Evolutionary conservation across 179 eudicot species (phyloP).

Genomic region (Vitellaria paradoxa): DNA sequence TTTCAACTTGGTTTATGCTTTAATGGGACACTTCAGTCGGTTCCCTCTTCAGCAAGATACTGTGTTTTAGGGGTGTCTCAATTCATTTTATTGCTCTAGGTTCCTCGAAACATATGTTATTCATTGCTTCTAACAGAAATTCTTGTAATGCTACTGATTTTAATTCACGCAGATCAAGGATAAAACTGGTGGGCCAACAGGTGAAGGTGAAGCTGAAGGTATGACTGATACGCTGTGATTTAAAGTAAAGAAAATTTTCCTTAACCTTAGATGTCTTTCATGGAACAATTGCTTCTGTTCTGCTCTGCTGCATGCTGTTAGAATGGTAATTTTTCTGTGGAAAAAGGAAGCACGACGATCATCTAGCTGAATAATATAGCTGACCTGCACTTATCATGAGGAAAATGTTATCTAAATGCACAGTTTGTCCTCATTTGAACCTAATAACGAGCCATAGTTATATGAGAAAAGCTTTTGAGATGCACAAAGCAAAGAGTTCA

Average conservation of each 20-base stretch:
- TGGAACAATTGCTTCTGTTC: neutral
- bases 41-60: slow-evolving; percentile 6
- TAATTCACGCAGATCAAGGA: slow-evolving; percentile 29
- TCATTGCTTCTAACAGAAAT: neutral
- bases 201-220: slow-evolving; percentile 32
- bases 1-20: neutral
- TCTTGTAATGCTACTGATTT: neutral
- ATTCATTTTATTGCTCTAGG: slow-evolving; percentile 4
- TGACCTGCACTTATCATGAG: neutral
- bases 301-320: neutral
- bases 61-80: neutral
- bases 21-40: neutral
- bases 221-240: slow-evolving; percentile 16
- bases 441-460: neutral
- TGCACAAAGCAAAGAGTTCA: neutral
- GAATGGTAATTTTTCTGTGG: neutral
- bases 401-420: neutral
- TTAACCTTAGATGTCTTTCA: neutral
- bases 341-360: neutral
- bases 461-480: neutral
- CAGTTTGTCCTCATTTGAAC: neutral
- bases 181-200: slow-evolving; percentile 25
- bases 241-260: neutral
- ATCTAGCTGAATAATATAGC: neutral
- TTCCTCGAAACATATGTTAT: neutral